Evolutionary conservation across 768 basidiomycete species (phyloP), one percentile per base, ranked within the genome.

Genomic region (Phaffia tasmanica): DNA sequence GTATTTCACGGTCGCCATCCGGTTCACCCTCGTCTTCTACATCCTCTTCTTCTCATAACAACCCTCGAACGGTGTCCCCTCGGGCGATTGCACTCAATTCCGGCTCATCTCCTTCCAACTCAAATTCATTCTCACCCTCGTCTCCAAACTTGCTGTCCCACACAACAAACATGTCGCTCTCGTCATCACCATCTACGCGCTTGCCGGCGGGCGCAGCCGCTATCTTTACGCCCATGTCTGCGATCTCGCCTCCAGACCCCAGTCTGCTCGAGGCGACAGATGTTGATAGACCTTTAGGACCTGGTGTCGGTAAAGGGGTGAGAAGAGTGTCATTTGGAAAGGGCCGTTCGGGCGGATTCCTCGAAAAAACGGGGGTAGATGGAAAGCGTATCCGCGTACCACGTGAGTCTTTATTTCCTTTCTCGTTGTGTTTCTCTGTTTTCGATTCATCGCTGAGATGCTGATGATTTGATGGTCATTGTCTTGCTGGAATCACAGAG

Each of bases 161-260:
- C 11, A 42, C 35, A 42, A 42, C 35, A 42, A 42, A 42, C 11
- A 42, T 53, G 15, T 71, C 70, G 19, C 56, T 61, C 1, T 62
- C 60, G 19, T 68, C 71, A 6, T 68, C 67, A 5, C 58, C 71
- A 18, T 57, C 67, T 25, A 27, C 55, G 18, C 62, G 23, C 14
- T 64, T 63, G 23, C 49, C 49, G 27, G 46, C 67, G 54, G 57
- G 63, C 11, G 67, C 69, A 48, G 70, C 70, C 3, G 56, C 65
- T 23, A 70, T 64, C 30, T 69, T 72, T 56, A 64, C 63, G 5
- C 61, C 59, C 35, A 63, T 62, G 49, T 49, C 59, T 18, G 73
- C 70, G 15, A 72, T 74, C n/a, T 75, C 75, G 0, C 75, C 76
- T 1, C 74, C 75, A 1, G 76, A 75, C 60, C 68, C 74, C 1